Percentiles rank a stretch among this genome's conserved stretches.
phyloP scores from a whole-genome alignment of 2,329 filamentous ascomycete genomes.

The Falciphora oryzae region DNA sequence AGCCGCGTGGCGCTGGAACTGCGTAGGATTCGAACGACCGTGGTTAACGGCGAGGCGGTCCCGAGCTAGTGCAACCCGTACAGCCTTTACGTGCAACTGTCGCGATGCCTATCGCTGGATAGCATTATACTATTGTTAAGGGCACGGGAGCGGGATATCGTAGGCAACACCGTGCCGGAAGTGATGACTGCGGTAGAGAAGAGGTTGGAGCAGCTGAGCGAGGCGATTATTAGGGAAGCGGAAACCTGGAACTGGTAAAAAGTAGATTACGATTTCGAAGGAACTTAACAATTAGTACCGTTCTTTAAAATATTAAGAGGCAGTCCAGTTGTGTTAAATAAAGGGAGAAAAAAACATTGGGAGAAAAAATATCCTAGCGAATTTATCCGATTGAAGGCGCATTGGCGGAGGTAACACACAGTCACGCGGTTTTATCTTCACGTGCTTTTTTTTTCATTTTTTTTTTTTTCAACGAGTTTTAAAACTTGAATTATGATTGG shows the following conservation, averaged over 20 bases:
- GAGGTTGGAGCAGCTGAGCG: not conserved
- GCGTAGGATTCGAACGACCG: not conserved
- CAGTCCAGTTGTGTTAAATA: too few relatives aligned
- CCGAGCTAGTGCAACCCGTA: not conserved
- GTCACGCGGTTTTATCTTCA: too few relatives aligned
- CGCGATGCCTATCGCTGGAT: too few relatives aligned
- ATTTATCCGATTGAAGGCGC: too few relatives aligned
- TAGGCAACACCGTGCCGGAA: not conserved
- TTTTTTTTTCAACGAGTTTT: too few relatives aligned
- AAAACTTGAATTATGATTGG: too few relatives aligned
- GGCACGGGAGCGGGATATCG: not conserved
- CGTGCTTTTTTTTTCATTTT: too few relatives aligned
- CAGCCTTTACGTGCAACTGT: constrained; percentile 1
- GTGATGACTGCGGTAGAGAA: not conserved
- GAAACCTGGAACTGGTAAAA: not conserved
- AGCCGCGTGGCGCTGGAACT: not conserved
- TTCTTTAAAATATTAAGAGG: too few relatives aligned
- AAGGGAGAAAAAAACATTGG: too few relatives aligned
- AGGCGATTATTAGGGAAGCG: not conserved
- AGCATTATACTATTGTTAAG: not conserved
- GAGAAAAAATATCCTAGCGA: too few relatives aligned
- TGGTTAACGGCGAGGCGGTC: not conserved
- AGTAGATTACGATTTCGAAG: not conserved
- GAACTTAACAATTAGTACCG: too few relatives aligned
- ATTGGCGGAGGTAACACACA: too few relatives aligned